Percentiles rank a stretch among this genome's conserved stretches.
phyloP scores from a whole-genome alignment of 2,329 filamentous ascomycete species.

The Trichophyton schoenleinii region DNA sequence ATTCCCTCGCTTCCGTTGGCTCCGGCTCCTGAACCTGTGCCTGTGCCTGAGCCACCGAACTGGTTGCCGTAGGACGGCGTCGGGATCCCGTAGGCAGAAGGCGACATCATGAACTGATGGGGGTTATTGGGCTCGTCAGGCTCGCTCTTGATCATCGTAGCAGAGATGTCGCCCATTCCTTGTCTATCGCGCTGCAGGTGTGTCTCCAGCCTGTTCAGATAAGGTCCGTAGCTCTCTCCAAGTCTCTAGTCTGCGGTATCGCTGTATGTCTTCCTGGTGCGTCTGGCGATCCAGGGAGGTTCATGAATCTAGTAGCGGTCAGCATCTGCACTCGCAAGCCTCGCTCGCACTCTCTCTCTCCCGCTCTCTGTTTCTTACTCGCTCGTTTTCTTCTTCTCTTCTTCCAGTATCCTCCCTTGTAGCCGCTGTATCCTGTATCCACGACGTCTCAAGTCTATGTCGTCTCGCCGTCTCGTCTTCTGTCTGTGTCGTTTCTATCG shows the following conservation, averaged over 20 bases:
- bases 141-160: conserved; percentile 57
- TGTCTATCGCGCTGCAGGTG: background rate
- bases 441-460: background rate
- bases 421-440: background rate
- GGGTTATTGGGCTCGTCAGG: conserved; percentile 48
- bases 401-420: background rate
- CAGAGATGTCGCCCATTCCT: conserved; percentile 43
- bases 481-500: background rate
- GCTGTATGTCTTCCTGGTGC: background rate
- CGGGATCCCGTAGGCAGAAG: conserved; percentile 40
- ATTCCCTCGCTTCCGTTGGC: conserved; percentile 45
- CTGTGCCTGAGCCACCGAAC: conserved; percentile 33
- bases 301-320: background rate
- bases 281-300: background rate
- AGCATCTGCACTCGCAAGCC: background rate
- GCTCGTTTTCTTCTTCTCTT: background rate
- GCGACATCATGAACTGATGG: conserved; percentile 37
- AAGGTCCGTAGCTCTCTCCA: background rate
- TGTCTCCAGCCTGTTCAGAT: background rate
- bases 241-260: background rate
- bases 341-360: no score
- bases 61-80: conserved; percentile 39
- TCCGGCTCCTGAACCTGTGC: conserved; percentile 23
- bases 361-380: no score
- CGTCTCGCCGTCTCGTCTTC: background rate